A percentile compares a stretch with the other conserved stretches of the same genome.
Conservation (phyloP, 768 basidiomycete genomes). For the Aureoboletus auriporus region DNA sequence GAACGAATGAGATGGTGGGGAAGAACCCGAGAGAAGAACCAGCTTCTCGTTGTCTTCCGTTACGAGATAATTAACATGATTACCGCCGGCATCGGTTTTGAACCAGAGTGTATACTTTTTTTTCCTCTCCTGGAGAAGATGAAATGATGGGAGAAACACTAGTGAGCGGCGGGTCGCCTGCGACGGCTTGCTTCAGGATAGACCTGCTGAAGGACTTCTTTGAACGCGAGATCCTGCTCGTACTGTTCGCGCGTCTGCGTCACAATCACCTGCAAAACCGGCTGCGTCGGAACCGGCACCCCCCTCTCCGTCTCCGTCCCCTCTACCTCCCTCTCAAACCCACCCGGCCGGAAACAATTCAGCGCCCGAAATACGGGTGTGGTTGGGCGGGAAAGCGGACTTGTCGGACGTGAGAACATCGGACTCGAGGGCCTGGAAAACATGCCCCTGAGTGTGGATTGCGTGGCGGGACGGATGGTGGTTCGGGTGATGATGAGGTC, state of each 20-base stretch:
- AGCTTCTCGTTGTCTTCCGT: slow-evolving; percentile 13
- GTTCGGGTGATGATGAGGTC: slow-evolving; percentile 34
- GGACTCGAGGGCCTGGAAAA: slow-evolving; percentile 32
- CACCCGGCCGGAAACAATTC: slow-evolving; percentile 32
- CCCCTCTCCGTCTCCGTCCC: slow-evolving; percentile 21
- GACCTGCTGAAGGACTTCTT: slow-evolving; percentile 24
- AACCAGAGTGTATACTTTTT: slow-evolving; percentile 15
- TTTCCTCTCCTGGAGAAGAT: neutral
- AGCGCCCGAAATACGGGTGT: slow-evolving; percentile 23
- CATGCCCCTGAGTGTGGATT: slow-evolving; percentile 16
- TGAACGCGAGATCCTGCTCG: slow-evolving; percentile 31
- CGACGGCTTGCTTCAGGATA: slow-evolving; percentile 25
- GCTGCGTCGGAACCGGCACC: slow-evolving; percentile 8
- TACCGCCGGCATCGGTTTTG: slow-evolving; percentile 1
- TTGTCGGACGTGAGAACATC: slow-evolving; percentile 25
- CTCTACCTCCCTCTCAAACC: slow-evolving; percentile 32
- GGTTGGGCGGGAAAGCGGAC: slow-evolving; percentile 20
- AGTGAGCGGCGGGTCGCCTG: slow-evolving; percentile 7
- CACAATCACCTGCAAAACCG: slow-evolving; percentile 31
- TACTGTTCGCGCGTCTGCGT: slow-evolving; percentile 32
- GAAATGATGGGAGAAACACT: neutral
- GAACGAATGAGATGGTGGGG: neutral
- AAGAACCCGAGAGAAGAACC: slow-evolving; percentile 12
- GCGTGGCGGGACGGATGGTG: slow-evolving; percentile 33
- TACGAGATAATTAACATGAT: slow-evolving; percentile 21